Evolutionary conservation across 306 rosid genomes (phyloP), one percentile per base, ranked within the genome.

Genomic region (Fragaria iinumae): DNA sequence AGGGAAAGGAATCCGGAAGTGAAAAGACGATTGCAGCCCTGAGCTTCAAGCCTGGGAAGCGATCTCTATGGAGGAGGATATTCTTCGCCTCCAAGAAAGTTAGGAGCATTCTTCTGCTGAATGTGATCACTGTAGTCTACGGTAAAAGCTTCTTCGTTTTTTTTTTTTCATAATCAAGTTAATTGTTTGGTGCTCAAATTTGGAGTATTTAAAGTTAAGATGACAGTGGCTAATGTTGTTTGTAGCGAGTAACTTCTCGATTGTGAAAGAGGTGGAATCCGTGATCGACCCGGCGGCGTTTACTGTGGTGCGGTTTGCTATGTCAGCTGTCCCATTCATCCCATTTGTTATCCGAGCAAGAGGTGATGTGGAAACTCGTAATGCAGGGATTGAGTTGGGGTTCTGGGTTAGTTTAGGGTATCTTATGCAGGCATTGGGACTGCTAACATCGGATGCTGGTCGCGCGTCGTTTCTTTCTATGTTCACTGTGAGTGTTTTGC

Each of bases 331-430:
- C 71, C 93, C 93, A 43, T 91, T 91, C 76, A 62, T 85, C 67
- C 97, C 97, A 45, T 90, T 89, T 80, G 85, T 89, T 7, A 73
- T 84, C 63, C 80, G 49, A 81, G 87, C 82, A 74, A 74, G 81
- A 77, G 74, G 75, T 38, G 91, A 91, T 81, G 76, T 69, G 73
- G 25, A 18, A 25, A 88, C 82, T 32, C 86, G 94, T 34, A 84
- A 89, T 74, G 89, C 94, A 20, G 97, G 97, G 62, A 73, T 91
- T 68, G 97, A 91, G 83, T 86, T 91, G 87, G 97, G 97, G 53
- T 77, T 88, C 69, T 91, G 94, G 97, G 91, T 84, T 80, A 88
- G 97, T 85, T 72, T 89, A 57, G 97, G 97, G 47, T 91, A 91
- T 82, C 84, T 91, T 25, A 83, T 82, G 89, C 97, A 91, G 87